These are phyloP conservation scores for Epicoccum sorghinum DNA, from an alignment of 2,329 filamentous ascomycete genomes.

Conservation along the genomic window DNA sequence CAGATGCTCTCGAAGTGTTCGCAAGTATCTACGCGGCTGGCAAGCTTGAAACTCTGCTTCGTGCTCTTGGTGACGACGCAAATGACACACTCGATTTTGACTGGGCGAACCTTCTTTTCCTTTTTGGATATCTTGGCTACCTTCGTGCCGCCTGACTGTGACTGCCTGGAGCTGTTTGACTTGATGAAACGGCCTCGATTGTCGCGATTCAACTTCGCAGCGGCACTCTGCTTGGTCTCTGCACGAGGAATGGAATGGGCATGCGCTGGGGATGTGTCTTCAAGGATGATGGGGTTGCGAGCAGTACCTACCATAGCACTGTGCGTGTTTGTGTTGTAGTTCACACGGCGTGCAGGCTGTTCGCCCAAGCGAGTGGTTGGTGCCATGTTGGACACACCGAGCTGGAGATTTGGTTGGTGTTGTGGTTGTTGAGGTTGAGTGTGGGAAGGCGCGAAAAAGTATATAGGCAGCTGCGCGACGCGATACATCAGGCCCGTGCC, in stretches of 20 bases:
- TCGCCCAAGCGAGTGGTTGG: slow-evolving; percentile 15
- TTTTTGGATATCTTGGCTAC: slow-evolving; percentile 5
- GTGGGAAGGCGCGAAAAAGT: neutral
- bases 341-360: slow-evolving; percentile 9
- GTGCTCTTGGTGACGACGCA: slow-evolving; percentile 20
- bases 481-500: neutral
- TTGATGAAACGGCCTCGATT: slow-evolving; percentile 10
- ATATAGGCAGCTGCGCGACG: neutral
- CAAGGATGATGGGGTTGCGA: slow-evolving; percentile 2
- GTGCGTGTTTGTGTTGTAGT: neutral
- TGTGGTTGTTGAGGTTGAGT: neutral
- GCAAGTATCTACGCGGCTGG: slow-evolving; percentile 15
- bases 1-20: slow-evolving; percentile 30
- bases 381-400: slow-evolving; percentile 9
- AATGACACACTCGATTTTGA: slow-evolving; percentile 27
- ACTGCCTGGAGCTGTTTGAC: slow-evolving; percentile 1
- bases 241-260: neutral
- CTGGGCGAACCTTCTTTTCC: slow-evolving; percentile 12
- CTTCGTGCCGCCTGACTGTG: slow-evolving; percentile 8
- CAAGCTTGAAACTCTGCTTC: slow-evolving; percentile 16
- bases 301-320: neutral
- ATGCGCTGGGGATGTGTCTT: slow-evolving; percentile 1
- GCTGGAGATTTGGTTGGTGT: neutral
- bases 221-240: neutral
- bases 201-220: neutral